Evolutionary conservation across 2,329 filamentous ascomycete genomes (phyloP).

Genomic region (Epichloe glyceriae): DNA sequence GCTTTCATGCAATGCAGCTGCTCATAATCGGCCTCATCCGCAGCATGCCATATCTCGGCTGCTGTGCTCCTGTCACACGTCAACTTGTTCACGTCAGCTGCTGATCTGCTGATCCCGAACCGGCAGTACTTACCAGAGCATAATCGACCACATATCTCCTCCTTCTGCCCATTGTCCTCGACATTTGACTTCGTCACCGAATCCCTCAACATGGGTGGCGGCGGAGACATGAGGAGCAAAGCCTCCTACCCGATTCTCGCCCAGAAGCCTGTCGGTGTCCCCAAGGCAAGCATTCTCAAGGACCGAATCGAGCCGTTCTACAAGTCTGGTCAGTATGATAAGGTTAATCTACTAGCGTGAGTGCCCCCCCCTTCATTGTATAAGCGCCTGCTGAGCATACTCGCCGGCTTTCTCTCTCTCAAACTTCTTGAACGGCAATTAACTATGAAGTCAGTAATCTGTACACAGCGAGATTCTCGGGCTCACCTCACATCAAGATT

Average conservation of each 20-base stretch:
- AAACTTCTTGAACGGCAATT: not conserved
- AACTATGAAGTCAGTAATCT: constrained; percentile 17
- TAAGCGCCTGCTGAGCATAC: not conserved
- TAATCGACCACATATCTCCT: constrained; percentile 13
- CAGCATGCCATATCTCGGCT: not conserved
- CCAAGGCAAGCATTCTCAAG: constrained; percentile 75
- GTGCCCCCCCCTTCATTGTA: constrained; percentile 14
- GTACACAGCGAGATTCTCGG: constrained; percentile 36
- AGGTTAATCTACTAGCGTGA: constrained; percentile 60
- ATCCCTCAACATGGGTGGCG: constrained; percentile 36
- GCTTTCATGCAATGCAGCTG: too few species aligned
- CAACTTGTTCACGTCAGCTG: constrained; percentile 10
- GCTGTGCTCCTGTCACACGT: not conserved
- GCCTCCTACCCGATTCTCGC: constrained; percentile 40
- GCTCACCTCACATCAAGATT: constrained; percentile 67
- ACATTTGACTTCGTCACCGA: constrained; percentile 11
- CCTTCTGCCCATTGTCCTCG: constrained; percentile 13
- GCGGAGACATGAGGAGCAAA: constrained; percentile 28
- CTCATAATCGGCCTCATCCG: not conserved
- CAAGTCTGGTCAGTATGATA: constrained; percentile 62
- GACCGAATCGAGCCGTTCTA: constrained; percentile 76
- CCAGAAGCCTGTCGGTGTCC: constrained; percentile 52
- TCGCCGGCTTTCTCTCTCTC: not conserved
- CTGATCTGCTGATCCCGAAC: constrained; percentile 13
- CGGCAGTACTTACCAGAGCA: constrained; percentile 11